Base-by-base conservation (phyloP, 2,329 filamentous ascomycete genomes). In the Talaromyces rugulosus region DNA sequence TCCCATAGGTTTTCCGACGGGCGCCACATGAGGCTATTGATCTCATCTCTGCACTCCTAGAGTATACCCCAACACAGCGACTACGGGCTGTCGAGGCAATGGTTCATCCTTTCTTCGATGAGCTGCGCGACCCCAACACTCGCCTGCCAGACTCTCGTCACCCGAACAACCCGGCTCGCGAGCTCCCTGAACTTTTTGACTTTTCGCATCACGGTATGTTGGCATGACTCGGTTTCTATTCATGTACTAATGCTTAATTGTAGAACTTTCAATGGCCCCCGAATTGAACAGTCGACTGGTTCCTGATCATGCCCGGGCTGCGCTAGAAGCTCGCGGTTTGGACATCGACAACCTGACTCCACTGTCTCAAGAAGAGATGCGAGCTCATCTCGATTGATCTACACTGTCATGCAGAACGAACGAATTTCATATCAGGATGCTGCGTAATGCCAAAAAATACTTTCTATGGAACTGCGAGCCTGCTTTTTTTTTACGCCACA, bases 101-200 rank as follows among this genome's bases (percentile, higher is more conserved):
- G 93, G 90, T 96, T 62, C 95, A 99, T 72, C 92, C 95, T 42
- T 99, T 98, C 85, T 99, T 99, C 73, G 94, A 99, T 72, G 95
- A 99, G 78, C 84, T 99, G 66, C 87, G 95, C 71, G 92, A 97
- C 71, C 91, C 92, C n/a, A 87, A 77, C 75, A 98, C 93, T 63
- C 91, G 89, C 76, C 84, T 99, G 67, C 95, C 94, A 9, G 95
- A 99, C 76, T 99, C 95, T 28, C 90, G 95, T 74, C 92, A 97
- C 78, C 86, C 91, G 65, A 91, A 89, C 68, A 90, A 89, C 64
- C 84, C 90, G 54, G 79, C 90, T 56, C 89, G 90, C 74, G 93
- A 97, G 64, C 80, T 99, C 58, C 95, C 95, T 27, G 84, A 85
- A 53, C 85, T 99, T 60, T 99, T 97, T 78, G 89, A 98, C 77